Evolutionary conservation across 2,329 filamentous ascomycete species (phyloP).

Genomic region (Fusarium algeriense): DNA sequence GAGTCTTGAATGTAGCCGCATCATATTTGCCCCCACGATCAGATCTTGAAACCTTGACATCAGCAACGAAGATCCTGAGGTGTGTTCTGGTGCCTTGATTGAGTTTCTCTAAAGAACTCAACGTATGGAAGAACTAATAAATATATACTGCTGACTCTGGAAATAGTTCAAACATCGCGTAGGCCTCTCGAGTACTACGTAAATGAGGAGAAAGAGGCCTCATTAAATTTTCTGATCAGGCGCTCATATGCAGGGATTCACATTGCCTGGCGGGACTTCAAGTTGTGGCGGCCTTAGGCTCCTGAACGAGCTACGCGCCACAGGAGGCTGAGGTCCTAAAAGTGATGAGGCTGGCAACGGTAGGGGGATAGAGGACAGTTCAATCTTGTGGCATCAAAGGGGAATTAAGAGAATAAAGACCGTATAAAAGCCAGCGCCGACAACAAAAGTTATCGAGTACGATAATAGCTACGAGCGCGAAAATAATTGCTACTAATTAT

Average conservation of each 20-base stretch:
- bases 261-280: neutral
- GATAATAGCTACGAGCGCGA: constrained; percentile 2
- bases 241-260: constrained; percentile 18
- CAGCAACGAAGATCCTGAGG: constrained; percentile 8
- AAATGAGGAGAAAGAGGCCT: constrained; percentile 18
- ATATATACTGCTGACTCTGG: neutral
- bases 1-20: constrained; percentile 28
- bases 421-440: constrained; percentile 17
- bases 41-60: constrained; percentile 14
- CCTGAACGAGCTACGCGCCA: constrained; percentile 1
- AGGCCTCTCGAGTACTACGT: neutral
- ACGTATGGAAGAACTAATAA: neutral
- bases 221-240: constrained; percentile 30
- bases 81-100: neutral
- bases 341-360: constrained; percentile 37
- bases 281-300: constrained; percentile 39
- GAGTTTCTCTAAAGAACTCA: neutral
- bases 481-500: neutral
- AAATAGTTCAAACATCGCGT: neutral
- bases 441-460: constrained; percentile 15
- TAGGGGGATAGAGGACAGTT: constrained; percentile 38
- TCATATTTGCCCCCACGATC: constrained; percentile 25
- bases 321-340: constrained; percentile 28
- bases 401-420: constrained; percentile 23
- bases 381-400: constrained; percentile 38